phyloP scores from a whole-genome alignment of 805 yeast species.

The Starmerella geochares region DNA sequence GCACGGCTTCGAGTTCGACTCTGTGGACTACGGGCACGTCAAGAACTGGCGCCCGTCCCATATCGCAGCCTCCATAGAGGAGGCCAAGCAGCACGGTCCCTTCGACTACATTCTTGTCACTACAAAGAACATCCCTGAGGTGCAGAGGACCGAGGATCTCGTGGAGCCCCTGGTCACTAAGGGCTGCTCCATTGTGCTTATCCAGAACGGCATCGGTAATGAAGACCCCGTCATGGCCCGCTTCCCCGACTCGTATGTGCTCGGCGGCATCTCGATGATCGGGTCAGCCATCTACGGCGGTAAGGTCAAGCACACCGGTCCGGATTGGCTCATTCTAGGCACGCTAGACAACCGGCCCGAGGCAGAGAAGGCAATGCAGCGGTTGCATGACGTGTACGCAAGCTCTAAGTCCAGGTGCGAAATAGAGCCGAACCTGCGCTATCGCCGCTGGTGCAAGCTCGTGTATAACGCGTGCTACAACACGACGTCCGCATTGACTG shows the following conservation, averaged over 20 bases:
- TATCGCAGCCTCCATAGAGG: constrained; percentile 34
- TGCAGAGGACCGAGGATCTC: constrained; percentile 44
- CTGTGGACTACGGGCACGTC: constrained; percentile 52
- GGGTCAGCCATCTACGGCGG: constrained; percentile 50
- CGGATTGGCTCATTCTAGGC: constrained; percentile 44
- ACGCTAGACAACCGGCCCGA: constrained; percentile 39
- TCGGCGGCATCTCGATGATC: constrained; percentile 57
- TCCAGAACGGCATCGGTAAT: constrained; percentile 59
- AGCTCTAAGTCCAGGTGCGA: constrained; percentile 36
- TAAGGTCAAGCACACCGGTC: constrained; percentile 41
- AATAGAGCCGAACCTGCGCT: constrained; percentile 40
- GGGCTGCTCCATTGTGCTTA: constrained; percentile 43
- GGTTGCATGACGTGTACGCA: constrained; percentile 40
- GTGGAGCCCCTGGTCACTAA: constrained; percentile 42
- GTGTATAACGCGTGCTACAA: constrained; percentile 67
- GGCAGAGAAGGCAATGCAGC: constrained; percentile 33
- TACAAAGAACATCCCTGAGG: constrained; percentile 59
- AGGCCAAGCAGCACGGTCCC: constrained; percentile 36
- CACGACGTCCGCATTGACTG: constrained; percentile 50
- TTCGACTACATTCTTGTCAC: constrained; percentile 53
- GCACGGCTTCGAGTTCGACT: constrained; percentile 50
- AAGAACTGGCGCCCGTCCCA: constrained; percentile 45
- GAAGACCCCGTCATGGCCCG: constrained; percentile 45
- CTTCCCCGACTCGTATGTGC: constrained; percentile 42
- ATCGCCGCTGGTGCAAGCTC: constrained; percentile 54